Base-by-base conservation (phyloP, 805 yeast species). In the Metschnikowia proteae region DNA sequence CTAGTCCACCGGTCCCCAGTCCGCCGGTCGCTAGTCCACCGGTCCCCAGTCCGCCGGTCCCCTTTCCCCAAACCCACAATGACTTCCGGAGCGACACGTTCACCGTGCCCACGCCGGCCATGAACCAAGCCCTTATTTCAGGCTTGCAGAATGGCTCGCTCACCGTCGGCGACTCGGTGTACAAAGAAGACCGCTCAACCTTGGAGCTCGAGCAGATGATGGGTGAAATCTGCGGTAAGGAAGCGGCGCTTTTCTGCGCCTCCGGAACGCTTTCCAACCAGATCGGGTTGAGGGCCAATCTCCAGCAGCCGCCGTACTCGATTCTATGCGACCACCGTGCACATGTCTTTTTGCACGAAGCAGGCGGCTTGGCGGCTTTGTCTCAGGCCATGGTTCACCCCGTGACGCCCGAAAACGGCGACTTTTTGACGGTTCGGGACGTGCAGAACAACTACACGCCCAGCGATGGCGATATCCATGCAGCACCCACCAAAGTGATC, bases 231-330 rank as follows among this genome's bases (percentile, higher is more conserved):
- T 76, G 95, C 5, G 96, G 95, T 13, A 87, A 84, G 58, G 88
- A 83, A 56, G 86, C 88, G 1, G 97, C 87, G 9, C 64, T 89
- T 45, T 91, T 76, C 67, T 88, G 95, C 67, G 88, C 83, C 22
- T 85, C 95, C 23, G 97, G 98, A 40, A 92, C 97, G 5, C 67
- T 91, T 66, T 84, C 96, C 8, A 91, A 91, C 68, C 98, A 91
- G 68, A 75, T 91, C 52, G 97, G 85, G 11, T 64, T 91, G 39
- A 75, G 97, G 60, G 73, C 89, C 4, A 87, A 85, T 56, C 70
- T 92, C 42, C 66, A 65, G 52, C 92, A 86, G 61, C 97, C 97
- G 13, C 96, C 96, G 2, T 83, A 84, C 69, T 79, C 91, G n/a
- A 74, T 92, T 26, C 61, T 91, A 42, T 88, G 96, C 71, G 97